These are phyloP conservation scores for Gryganskiella cystojenkinii DNA, from an alignment of 192 early-diverging fungal genomes.

Conservation along the genomic window DNA sequence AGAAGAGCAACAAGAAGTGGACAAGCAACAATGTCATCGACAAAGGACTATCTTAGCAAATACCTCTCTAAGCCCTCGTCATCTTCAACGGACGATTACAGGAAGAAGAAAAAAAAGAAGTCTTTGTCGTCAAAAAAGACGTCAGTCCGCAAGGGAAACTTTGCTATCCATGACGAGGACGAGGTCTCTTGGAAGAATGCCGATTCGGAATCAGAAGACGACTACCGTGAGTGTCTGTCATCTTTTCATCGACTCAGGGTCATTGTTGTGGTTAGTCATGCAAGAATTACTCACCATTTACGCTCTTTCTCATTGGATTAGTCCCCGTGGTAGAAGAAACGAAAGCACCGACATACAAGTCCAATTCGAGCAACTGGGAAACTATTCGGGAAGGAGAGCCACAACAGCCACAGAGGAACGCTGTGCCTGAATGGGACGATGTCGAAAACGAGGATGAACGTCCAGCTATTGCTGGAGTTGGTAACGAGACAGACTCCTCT, in stretches of 20 bases:
- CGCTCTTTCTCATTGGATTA: constrained; percentile 1
- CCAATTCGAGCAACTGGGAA: constrained; percentile 41
- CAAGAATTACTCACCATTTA: too few relatives aligned
- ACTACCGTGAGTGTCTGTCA: neutral
- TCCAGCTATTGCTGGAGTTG: constrained; percentile 44
- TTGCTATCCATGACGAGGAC: constrained; percentile 53
- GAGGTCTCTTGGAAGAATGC: constrained; percentile 40
- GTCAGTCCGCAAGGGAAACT: constrained; percentile 30
- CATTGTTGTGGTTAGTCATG: too few relatives aligned
- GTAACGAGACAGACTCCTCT: constrained; percentile 8
- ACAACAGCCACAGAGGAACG: constrained; percentile 30
- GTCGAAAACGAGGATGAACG: constrained; percentile 49
- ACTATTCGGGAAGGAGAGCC: constrained; percentile 41
- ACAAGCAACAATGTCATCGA: too few relatives aligned
- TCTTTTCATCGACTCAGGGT: neutral
- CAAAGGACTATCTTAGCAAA: too few relatives aligned
- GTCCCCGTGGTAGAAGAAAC: constrained; percentile 28
- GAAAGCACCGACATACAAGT: constrained; percentile 31
- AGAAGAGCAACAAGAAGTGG: too few relatives aligned
- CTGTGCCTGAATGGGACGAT: constrained; percentile 51
- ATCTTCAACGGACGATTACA: too few relatives aligned
- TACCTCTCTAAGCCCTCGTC: too few relatives aligned
- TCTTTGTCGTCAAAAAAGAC: neutral
- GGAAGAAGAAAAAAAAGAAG: too few relatives aligned
- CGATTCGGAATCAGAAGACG: constrained; percentile 44